These are phyloP conservation scores for Coemansia sp. DNA, from an alignment of 192 early-diverging fungal genomes.

Conservation along the genomic window DNA sequence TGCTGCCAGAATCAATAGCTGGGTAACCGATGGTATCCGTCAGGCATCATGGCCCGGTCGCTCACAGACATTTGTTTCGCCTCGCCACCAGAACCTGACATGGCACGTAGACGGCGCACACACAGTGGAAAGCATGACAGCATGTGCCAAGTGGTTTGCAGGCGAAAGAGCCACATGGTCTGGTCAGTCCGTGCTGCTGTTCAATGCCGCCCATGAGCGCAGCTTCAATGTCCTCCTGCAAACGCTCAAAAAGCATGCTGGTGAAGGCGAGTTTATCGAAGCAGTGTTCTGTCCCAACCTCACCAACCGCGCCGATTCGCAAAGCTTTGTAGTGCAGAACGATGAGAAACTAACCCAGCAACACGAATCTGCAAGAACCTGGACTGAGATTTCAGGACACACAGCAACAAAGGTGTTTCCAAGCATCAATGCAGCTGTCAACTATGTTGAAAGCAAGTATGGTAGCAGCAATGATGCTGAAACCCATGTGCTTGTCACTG, in stretches of 20 bases:
- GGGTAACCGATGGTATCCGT: constrained; percentile 57
- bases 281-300: constrained; percentile 85
- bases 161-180: not conserved
- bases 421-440: constrained; percentile 68
- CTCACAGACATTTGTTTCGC: constrained; percentile 66
- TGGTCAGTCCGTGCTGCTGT: constrained; percentile 67
- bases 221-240: constrained; percentile 64
- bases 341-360: constrained; percentile 65
- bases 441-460: constrained; percentile 46
- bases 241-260: constrained; percentile 55
- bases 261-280: constrained; percentile 55
- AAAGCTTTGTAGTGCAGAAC: constrained; percentile 61
- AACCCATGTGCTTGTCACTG: constrained; percentile 79
- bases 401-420: constrained; percentile 43
- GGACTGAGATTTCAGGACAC: constrained; percentile 42
- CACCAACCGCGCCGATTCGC: constrained; percentile 61
- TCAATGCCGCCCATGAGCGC: constrained; percentile 84
- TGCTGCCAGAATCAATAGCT: not conserved
- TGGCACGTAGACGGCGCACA: constrained; percentile 97
- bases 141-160: constrained; percentile 60
- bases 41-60: constrained; percentile 85
- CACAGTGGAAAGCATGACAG: constrained; percentile 81
- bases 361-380: constrained; percentile 60
- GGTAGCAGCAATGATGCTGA: constrained; percentile 1
- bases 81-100: constrained; percentile 49